These are phyloP conservation scores for Lactarius vividus DNA, from an alignment of 768 basidiomycete species.

Conservation along the genomic window DNA sequence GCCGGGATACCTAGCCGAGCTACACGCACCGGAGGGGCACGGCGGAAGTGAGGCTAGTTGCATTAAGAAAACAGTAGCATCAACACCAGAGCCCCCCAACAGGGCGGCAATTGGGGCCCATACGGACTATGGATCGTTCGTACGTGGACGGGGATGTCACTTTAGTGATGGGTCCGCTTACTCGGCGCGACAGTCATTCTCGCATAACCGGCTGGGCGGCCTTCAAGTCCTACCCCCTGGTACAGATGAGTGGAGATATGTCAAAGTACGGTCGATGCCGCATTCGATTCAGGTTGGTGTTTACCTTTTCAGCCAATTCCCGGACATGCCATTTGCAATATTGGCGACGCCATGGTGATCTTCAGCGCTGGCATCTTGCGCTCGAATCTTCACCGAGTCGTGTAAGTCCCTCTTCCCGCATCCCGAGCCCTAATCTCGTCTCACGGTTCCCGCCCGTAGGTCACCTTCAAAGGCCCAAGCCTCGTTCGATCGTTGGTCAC, in stretches of 20 bases:
- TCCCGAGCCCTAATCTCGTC: not conserved
- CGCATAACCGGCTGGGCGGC: constrained; percentile 5
- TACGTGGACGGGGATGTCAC: not conserved
- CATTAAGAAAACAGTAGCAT: constrained; percentile 32
- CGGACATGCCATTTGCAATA: constrained; percentile 36
- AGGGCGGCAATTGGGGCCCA: constrained; percentile 37
- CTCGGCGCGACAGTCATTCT: not conserved
- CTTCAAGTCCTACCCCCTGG: constrained; percentile 5
- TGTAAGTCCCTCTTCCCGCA: constrained; percentile 21
- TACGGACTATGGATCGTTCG: constrained; percentile 39
- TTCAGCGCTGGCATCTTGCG: constrained; percentile 35
- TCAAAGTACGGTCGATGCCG: not conserved
- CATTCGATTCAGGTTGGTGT: not conserved
- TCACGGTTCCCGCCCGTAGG: not conserved
- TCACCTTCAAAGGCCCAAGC: constrained; percentile 60
- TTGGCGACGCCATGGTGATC: constrained; percentile 35
- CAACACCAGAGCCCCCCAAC: constrained; percentile 32
- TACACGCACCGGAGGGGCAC: constrained; percentile 33
- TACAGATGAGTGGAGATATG: constrained; percentile 9
- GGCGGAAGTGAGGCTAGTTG: constrained; percentile 37
- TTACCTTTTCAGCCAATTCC: constrained; percentile 31
- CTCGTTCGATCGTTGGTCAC: constrained; percentile 56
- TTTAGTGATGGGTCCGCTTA: not conserved
- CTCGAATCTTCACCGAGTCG: constrained; percentile 36
- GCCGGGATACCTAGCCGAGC: constrained; percentile 31